A percentile compares a stretch with the other conserved stretches of the same genome.
Evolutionary conservation across 129 eudicot species (phyloP).

Genomic region (Flaveria ramosissima): DNA sequence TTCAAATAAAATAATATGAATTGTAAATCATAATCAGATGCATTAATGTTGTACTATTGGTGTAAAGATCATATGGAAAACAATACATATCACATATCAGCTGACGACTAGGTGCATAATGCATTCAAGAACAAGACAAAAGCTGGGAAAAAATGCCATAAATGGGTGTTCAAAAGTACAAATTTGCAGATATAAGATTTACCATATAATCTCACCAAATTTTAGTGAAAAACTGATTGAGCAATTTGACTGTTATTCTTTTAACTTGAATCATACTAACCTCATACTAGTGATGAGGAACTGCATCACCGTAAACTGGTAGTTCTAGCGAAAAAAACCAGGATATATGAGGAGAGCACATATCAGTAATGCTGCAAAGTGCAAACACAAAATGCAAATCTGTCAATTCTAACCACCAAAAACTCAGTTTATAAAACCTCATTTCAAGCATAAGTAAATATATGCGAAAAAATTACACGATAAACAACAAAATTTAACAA

Average conservation of each 20-base stretch:
- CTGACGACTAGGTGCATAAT: not conserved
- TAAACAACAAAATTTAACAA: constrained; percentile 27
- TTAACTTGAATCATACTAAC: too few species aligned
- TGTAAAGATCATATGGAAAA: not conserved
- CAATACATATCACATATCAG: not conserved
- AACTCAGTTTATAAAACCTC: constrained; percentile 28
- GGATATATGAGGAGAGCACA: not conserved
- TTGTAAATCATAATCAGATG: too few species aligned
- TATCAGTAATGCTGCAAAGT: not conserved
- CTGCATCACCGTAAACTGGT: too few species aligned
- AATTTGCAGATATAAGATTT: too few species aligned
- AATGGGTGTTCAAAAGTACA: too few species aligned
- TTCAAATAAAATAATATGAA: too few species aligned
- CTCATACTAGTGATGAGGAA: too few species aligned
- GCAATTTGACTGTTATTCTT: too few species aligned
- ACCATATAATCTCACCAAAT: too few species aligned
- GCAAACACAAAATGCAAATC: constrained; percentile 4
- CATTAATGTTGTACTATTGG: not conserved
- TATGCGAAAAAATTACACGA: constrained; percentile 21
- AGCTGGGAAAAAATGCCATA: not conserved
- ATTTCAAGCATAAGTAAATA: constrained; percentile 2
- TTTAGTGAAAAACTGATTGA: too few species aligned
- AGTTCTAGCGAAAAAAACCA: too few species aligned
- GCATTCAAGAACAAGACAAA: not conserved
- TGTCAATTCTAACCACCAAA: not conserved